These are phyloP conservation scores for Emergomyces pasteurianus DNA, from an alignment of 2,329 filamentous ascomycete genomes.

Conservation along the genomic window DNA sequence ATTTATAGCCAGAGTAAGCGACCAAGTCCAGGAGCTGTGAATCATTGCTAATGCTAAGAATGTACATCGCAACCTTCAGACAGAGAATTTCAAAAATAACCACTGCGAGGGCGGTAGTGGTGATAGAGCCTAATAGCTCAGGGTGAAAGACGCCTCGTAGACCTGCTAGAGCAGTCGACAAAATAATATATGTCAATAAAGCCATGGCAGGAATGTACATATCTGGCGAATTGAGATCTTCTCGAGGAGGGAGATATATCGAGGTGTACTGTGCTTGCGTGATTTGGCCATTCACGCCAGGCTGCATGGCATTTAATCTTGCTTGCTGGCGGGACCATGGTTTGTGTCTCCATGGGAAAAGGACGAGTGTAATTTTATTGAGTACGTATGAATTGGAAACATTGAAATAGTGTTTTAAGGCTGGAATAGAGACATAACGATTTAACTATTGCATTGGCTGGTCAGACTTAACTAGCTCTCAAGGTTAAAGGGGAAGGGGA, in stretches of 20 bases:
- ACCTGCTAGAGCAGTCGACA: conserved; percentile 82
- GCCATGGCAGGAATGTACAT: conserved; percentile 99
- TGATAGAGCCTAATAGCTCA: conserved; percentile 80
- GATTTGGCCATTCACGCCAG: conserved; percentile 47
- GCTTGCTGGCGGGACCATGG: conserved; percentile 90
- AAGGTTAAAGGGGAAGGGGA: background rate
- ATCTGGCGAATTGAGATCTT: conserved; percentile 94
- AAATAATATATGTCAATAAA: conserved; percentile 89
- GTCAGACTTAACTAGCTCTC: background rate
- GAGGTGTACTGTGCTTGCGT: conserved; percentile 43
- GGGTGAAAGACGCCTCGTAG: conserved; percentile 87
- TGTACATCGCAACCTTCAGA: conserved; percentile 83
- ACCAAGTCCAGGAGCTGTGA: conserved; percentile 87
- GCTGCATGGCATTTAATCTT: conserved; percentile 28
- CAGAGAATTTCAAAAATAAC: conserved; percentile 81
- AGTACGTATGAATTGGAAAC: conserved; percentile 95
- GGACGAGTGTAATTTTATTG: conserved; percentile 81
- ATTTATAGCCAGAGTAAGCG: conserved; percentile 97
- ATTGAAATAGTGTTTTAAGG: conserved; percentile 98
- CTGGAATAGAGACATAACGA: conserved; percentile 80
- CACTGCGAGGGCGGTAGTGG: conserved; percentile 69
- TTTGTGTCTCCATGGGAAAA: conserved; percentile 96
- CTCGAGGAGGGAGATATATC: conserved; percentile 73
- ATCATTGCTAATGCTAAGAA: conserved; percentile 85
- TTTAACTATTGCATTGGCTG: conserved; percentile 42